Evolutionary conservation across 768 basidiomycete genomes (phyloP), one percentile per base, ranked within the genome.

Genomic region (Brasilioporus rufonigricans): DNA sequence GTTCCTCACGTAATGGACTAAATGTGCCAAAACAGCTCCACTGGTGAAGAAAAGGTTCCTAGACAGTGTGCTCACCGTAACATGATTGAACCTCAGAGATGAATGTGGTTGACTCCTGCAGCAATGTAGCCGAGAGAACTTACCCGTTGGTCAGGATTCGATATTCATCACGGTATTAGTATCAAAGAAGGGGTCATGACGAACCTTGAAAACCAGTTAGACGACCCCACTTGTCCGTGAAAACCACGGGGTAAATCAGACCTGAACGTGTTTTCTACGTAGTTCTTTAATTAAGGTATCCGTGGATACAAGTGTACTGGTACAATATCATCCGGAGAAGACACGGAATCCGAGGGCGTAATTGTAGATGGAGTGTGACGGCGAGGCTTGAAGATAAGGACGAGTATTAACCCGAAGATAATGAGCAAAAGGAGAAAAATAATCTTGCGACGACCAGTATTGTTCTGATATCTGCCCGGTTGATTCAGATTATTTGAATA

Each of bases 371-470:
- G 56, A 45, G 69, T 59, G 53, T 77, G 82, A 62, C 79, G 76
- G 69, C 84, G 86, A 41, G 95, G 93, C 76, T 97, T 98, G 78
- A 96, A 92, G 54, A 98, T 88, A 65, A 99, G 80, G 46, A 94
- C 83, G 58, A 98, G 64, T 64, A 96, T 80, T 53, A 94, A 81
- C 14, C 89, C 92, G 65, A 94, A 81, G 64, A 98, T 95, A 67
- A 96, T 81, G 35, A 99, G 80, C 44, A 98, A 58, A 38, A 99
- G 81, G 44, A 98, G 80, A 68, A 98, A 89, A 53, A 99, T 98
- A 71, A 93, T 93, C 69, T 89, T 87, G 73, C 96, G 81, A 65
- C 92, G 82, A 39, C 96, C 94, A 2, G 95, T 93, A 65, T 89
- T 93, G 66, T 87, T 87, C 75, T 99, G 97, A 73, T 98, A 96